Evolutionary conservation across 148 eudicot species (phyloP).

Genomic region (Chenopodium formosanum): DNA sequence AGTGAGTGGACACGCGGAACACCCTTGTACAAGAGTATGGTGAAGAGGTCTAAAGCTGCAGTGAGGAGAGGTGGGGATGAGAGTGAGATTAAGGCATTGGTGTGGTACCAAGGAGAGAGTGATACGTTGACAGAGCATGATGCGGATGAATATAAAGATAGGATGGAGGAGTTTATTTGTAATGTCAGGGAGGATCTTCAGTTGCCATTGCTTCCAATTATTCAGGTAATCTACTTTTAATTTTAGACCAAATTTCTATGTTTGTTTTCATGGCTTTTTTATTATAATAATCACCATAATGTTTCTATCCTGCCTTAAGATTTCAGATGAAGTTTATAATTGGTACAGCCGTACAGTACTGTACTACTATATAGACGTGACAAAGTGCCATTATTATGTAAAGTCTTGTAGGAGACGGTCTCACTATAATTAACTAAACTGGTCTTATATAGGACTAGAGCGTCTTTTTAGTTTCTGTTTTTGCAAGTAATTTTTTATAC

Average conservation of each 20-base stretch:
- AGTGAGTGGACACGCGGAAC: slow-evolving; percentile 73
- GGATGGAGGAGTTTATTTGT: slow-evolving; percentile 52
- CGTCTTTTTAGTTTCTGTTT: no score
- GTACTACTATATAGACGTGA: no score
- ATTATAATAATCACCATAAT: neutral
- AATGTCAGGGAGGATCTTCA: slow-evolving; percentile 60
- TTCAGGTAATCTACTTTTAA: slow-evolving; percentile 41
- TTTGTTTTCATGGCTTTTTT: neutral
- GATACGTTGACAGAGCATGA: slow-evolving; percentile 41
- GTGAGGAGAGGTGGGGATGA: slow-evolving; percentile 35
- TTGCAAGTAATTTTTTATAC: no score
- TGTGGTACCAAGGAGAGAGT: slow-evolving; percentile 96
- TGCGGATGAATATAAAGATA: slow-evolving; percentile 45
- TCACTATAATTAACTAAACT: no score
- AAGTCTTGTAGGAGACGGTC: no score
- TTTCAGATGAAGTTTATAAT: no score
- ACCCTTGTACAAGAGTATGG: slow-evolving; percentile 57
- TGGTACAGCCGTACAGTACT: no score
- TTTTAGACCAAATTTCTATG: neutral
- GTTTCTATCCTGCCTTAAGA: neutral
- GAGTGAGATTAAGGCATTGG: slow-evolving; percentile 59
- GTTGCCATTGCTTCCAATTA: slow-evolving; percentile 65
- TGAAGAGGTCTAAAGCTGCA: slow-evolving; percentile 46
- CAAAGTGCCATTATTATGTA: no score
- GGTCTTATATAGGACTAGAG: no score